A percentile compares a stretch with the other conserved stretches of the same genome.
phyloP scores from a whole-genome alignment of 768 basidiomycete genomes.

The Tricholoma terreum region DNA sequence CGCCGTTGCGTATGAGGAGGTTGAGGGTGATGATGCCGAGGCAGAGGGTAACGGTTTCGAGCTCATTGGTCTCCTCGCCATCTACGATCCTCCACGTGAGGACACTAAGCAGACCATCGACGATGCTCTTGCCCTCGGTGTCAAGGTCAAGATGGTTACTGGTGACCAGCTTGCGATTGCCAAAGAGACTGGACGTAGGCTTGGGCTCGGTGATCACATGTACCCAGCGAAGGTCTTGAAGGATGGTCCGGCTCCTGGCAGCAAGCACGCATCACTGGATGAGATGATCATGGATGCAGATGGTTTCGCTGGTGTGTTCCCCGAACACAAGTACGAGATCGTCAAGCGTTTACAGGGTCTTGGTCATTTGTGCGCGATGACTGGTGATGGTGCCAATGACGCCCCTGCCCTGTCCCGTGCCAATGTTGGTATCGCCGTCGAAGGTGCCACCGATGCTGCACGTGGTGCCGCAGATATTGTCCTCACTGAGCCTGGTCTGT shows the following conservation, averaged over 20 bases:
- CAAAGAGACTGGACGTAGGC: conserved; percentile 98
- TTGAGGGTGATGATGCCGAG: conserved; percentile 79
- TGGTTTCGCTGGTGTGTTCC: conserved; percentile 99
- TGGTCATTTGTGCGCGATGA: conserved; percentile 97
- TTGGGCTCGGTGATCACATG: conserved; percentile 99
- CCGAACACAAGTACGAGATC: conserved; percentile 99
- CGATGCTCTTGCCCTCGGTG: conserved; percentile 92
- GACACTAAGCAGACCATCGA: conserved; percentile 99
- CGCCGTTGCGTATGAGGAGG: conserved; percentile 92
- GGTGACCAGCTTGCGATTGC: conserved; percentile 99
- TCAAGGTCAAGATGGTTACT: conserved; percentile 99
- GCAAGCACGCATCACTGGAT: conserved; percentile 81
- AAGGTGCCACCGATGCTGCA: conserved; percentile 98
- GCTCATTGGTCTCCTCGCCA: conserved; percentile 93
- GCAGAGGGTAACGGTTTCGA: conserved; percentile 96
- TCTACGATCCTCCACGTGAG: conserved; percentile 96
- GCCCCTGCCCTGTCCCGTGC: conserved; percentile 97
- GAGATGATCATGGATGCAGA: conserved; percentile 99
- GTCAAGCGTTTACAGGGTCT: conserved; percentile 97
- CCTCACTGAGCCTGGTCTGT: conserved; percentile 96
- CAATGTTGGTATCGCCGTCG: conserved; percentile 99
- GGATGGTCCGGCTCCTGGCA: conserved; percentile 86
- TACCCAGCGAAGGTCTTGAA: conserved; percentile 99
- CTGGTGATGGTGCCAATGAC: conserved; percentile 99
- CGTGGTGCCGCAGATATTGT: conserved; percentile 99